phyloP scores from a whole-genome alignment of 164 flowering plant species.

The Vitis riparia region DNA sequence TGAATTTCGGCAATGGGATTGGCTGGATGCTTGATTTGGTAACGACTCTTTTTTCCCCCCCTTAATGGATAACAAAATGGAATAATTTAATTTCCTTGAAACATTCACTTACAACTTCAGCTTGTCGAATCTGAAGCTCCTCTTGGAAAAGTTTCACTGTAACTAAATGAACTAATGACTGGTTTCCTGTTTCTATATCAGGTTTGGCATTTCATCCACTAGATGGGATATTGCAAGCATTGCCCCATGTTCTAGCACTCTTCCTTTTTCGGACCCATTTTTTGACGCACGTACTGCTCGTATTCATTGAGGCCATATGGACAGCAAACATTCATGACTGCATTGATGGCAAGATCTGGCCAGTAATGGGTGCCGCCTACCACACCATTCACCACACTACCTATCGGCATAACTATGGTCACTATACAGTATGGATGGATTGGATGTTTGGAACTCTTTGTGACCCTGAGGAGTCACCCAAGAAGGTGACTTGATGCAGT shows the following conservation, averaged over 20 bases:
- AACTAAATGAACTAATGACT: conserved; percentile 1
- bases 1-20: no score
- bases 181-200: conserved; percentile 16
- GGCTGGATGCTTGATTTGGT: no score
- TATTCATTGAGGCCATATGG: conserved; percentile 85
- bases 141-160: no score
- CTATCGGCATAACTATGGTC: conserved; percentile 92
- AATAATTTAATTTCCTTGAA: no score
- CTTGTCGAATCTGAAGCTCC: no score
- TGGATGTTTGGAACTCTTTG: conserved; percentile 95
- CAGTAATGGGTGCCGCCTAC: conserved; percentile 95
- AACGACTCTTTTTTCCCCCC: no score
- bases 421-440: conserved; percentile 94
- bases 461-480: conserved; percentile 52
- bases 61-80: no score
- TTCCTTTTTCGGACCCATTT: conserved; percentile 82
- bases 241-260: conserved; percentile 83
- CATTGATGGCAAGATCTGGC: conserved; percentile 86
- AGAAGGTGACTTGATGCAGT: conserved; percentile 30
- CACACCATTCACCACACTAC: conserved; percentile 98
- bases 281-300: conserved; percentile 62
- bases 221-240: conserved; percentile 91
- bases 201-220: conserved; percentile 96
- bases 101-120: no score
- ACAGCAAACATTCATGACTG: conserved; percentile 96